phyloP scores from a whole-genome alignment of 2,329 filamentous ascomycete genomes.

The Trichoderma cornu-damae region DNA sequence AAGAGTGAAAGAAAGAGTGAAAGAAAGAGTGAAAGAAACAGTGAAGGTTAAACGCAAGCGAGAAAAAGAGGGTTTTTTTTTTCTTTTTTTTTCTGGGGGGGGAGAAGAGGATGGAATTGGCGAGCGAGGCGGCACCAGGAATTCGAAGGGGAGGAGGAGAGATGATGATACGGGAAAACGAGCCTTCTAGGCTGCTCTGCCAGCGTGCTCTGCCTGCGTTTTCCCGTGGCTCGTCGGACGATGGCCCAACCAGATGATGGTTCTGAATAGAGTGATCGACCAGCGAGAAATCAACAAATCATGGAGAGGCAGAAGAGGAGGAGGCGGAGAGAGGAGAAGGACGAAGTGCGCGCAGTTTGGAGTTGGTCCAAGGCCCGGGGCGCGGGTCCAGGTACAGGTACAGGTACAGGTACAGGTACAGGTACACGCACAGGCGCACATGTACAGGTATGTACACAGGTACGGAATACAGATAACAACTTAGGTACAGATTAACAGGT shows the following conservation, averaged over 20 bases:
- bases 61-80: constrained; percentile 9
- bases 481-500: not conserved
- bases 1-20: not conserved
- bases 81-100: too few relatives aligned
- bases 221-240: not conserved
- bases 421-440: not conserved
- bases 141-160: not conserved
- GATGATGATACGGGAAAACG: not conserved
- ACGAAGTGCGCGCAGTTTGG: not conserved
- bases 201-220: not conserved
- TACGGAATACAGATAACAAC: too few relatives aligned
- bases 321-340: constrained; percentile 10
- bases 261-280: constrained; percentile 1
- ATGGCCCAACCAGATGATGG: constrained; percentile 8
- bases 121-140: not conserved
- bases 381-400: not conserved
- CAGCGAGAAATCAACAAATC: constrained; percentile 5
- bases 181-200: not conserved
- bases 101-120: not conserved
- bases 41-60: constrained; percentile 15
- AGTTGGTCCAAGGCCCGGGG: too few relatives aligned
- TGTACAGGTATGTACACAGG: too few relatives aligned
- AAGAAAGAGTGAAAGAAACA: not conserved
- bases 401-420: not conserved
- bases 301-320: not conserved